Base-by-base conservation (phyloP, 148 eudicot species). In the Spergularia bocconei region DNA sequence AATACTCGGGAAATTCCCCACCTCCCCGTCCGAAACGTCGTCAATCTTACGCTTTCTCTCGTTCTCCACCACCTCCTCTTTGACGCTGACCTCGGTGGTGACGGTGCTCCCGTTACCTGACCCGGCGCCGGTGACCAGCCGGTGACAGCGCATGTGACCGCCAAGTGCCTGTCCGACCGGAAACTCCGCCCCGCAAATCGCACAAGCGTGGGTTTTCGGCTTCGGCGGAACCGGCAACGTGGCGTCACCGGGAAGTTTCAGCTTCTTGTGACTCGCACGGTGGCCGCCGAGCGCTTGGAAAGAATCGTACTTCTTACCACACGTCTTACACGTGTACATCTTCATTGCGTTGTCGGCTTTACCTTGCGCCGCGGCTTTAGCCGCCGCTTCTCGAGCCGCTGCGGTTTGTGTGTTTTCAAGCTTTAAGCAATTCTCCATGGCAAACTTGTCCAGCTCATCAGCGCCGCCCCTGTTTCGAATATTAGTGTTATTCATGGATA, bases 201-300 rank as follows among this genome's bases (percentile, higher is more conserved):
- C 55, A 77, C 93, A 89, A 61, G 72, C 81, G 75, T 87, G 90
- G 11, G 57, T 67, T 69, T 84, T 89, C 0, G 71, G 57, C 71
- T 82, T 70, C 5, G 16, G 39, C 38, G 15, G 4, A 10, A 3
- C 41, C 71, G 33, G 21, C 54, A 17, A 19, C 12, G 12, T 7
- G 0, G 62, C 79, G 29, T 44, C 44, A 2, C 70, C 63, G 51
- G 67, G 17, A 0, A 73, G 0, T 36, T 73, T 82, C 0, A 61
- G 52, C 70, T 76, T 86, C 77, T 84, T 85, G 79, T 90, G 93
- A 67, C 93, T 90, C 11, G 93, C 86, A 21, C 89, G 75, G 82
- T 90, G 93, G 38, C 93, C 93, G 2, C 93, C 93, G 2, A 90
- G 73, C 1, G 93, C 93, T 23, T 90, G 91, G 48, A 90, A 90